A percentile compares a stretch with the other conserved stretches of the same genome.
phyloP scores from a whole-genome alignment of 805 yeast species.

The Maudiozyma bulderi region DNA sequence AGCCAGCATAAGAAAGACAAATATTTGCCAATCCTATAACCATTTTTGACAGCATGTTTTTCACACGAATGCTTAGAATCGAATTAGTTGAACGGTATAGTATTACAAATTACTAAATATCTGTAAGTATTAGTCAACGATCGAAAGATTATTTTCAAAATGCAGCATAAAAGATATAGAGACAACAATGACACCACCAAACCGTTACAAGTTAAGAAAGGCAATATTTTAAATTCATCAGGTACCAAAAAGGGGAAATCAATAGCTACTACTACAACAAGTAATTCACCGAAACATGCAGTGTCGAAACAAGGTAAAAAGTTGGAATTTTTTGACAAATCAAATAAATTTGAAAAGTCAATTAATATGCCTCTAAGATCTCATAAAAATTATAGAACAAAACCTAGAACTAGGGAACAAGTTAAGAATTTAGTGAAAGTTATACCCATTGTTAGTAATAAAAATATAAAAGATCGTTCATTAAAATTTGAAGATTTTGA shows the following conservation, averaged over 20 bases:
- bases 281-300: no score
- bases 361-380: no score
- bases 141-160: no score
- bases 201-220: not conserved
- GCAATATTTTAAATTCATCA: not conserved
- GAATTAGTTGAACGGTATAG: no score
- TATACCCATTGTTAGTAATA: not conserved
- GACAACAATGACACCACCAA: not conserved
- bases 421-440: not conserved
- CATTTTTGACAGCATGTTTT: no score
- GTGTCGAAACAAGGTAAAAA: not conserved
- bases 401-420: no score
- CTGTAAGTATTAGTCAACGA: no score
- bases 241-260: not conserved
- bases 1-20: no score
- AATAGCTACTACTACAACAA: not conserved
- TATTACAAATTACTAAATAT: no score
- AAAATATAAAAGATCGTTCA: slow-evolving; percentile 5
- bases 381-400: no score
- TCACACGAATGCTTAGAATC: no score
- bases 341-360: not conserved
- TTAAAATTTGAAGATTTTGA: slow-evolving; percentile 21
- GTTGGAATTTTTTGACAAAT: not conserved
- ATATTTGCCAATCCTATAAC: no score
- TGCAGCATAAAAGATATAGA: not conserved